These are phyloP conservation scores for Neurospora sp. DNA, from an alignment of 495 filamentous ascomycete species.

Conservation along the genomic window DNA sequence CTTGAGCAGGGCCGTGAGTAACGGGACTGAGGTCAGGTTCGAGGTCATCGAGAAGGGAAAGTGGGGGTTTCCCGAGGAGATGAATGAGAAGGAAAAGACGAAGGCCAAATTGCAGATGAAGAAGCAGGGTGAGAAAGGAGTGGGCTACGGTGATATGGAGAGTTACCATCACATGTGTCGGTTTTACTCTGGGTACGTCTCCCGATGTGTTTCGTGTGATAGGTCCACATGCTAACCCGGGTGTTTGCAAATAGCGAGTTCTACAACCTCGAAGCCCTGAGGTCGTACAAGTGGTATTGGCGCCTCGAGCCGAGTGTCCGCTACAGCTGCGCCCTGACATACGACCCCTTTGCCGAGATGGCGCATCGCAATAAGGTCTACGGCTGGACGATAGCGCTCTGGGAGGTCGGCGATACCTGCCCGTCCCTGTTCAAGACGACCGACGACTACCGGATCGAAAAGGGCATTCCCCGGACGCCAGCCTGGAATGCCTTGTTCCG, in stretches of 20 bases:
- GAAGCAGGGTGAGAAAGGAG: slow-evolving; percentile 76
- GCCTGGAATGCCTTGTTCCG: slow-evolving; percentile 32
- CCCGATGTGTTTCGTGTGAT: neutral
- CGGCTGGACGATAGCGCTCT: slow-evolving; percentile 42
- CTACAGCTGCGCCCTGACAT: slow-evolving; percentile 43
- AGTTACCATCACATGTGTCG: slow-evolving; percentile 97
- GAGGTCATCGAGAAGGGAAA: slow-evolving; percentile 63
- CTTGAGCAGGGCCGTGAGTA: slow-evolving; percentile 72
- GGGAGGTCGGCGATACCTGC: slow-evolving; percentile 40
- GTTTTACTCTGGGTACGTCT: slow-evolving; percentile 82
- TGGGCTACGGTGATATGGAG: slow-evolving; percentile 98
- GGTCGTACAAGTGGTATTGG: slow-evolving; percentile 45
- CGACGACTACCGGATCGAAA: slow-evolving; percentile 31
- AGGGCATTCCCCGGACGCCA: slow-evolving; percentile 19
- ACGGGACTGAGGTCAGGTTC: slow-evolving; percentile 57
- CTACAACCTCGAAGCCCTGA: slow-evolving; percentile 31
- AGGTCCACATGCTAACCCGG: neutral
- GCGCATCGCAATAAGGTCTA: slow-evolving; percentile 39
- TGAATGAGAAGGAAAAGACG: slow-evolving; percentile 50
- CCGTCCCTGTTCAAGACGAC: slow-evolving; percentile 38
- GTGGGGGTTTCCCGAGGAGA: slow-evolving; percentile 93
- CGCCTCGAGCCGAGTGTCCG: slow-evolving; percentile 43
- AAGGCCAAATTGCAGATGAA: slow-evolving; percentile 76
- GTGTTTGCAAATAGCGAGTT: slow-evolving; percentile 44
- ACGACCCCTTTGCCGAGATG: slow-evolving; percentile 48